These are phyloP conservation scores for Plasmodium fragile DNA, from an alignment of 169 alveolate species.

Conservation along the genomic window DNA sequence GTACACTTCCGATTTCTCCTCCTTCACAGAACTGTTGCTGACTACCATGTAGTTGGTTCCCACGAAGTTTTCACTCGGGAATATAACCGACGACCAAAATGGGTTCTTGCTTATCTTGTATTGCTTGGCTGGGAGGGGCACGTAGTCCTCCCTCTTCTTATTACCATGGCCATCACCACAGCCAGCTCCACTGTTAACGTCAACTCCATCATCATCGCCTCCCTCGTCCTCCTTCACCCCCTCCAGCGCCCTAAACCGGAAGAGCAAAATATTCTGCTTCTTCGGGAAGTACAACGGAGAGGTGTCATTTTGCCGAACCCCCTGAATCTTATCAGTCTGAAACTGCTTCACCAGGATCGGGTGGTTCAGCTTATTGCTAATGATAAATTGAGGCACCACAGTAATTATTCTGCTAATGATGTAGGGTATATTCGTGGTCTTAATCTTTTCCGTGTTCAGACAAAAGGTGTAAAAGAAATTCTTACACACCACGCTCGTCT, in stretches of 20 bases:
- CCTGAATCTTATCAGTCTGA: conserved; percentile 74
- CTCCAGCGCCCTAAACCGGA: conserved; percentile 35
- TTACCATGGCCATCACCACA: not conserved
- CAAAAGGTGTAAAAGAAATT: conserved; percentile 85
- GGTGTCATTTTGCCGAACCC: conserved; percentile 71
- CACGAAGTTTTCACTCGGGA: conserved; percentile 86
- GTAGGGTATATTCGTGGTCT: conserved; percentile 84
- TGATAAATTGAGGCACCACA: conserved; percentile 87
- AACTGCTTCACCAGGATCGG: conserved; percentile 82
- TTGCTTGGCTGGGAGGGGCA: not conserved
- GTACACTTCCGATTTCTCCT: conserved; percentile 79
- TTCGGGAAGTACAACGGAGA: conserved; percentile 46
- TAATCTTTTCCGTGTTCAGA: conserved; percentile 85
- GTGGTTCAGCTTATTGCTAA: conserved; percentile 81
- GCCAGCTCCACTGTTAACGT: not conserved
- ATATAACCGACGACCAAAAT: conserved; percentile 87
- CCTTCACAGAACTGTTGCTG: conserved; percentile 73
- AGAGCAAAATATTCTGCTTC: conserved; percentile 28
- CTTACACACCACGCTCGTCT: conserved; percentile 80
- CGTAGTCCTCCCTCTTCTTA: conserved; percentile 1
- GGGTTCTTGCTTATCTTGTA: conserved; percentile 62
- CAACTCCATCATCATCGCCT: not conserved
- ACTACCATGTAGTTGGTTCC: conserved; percentile 87
- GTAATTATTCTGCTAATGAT: conserved; percentile 87
- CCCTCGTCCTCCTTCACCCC: not conserved